Base-by-base conservation (phyloP, 441 rosid species). In the Euphorbia celastroides region DNA sequence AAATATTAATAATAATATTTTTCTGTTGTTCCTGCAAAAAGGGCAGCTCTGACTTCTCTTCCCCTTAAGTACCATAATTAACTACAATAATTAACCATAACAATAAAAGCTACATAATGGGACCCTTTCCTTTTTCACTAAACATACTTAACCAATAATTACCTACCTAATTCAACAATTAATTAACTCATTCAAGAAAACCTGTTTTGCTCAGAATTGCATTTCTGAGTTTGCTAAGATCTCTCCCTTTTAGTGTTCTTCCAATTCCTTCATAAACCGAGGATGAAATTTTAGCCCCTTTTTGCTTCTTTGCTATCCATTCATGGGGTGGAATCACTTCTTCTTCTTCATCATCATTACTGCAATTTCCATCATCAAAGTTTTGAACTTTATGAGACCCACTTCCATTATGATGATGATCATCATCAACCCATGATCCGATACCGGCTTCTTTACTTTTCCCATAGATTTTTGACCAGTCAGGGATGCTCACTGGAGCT, bases 161-260 rank as follows among this genome's bases (percentile, higher is more conserved):
- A 50, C 9, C 55, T 50, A 52, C 11, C 23, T 19, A 72, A 26
- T n/a, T 57, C 62, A 64, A 13, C 16, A 28, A 64, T 14, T 2
- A 48, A 46, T 54, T 34, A 19, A 51, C 56, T 42, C n/a, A n/a
- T n/a, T n/a, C 14, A 20, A 92, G 74, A 78, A 94, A 92, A 9
- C 99, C 98, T n/a, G 97, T 94, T 81, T 87, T 94, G 22, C 94
- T 77, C 75, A 92, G 72, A 68, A 94, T 82, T 36, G 93, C 94
- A 78, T 89, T 92, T 72, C 99, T 92, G 68, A 94, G 83, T 77
- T 84, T 83, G 77, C 97, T 94, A 28, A 94, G 97, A 77, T 94
- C 99, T 75, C 99, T 88, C 42, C 99, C 99, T 76, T 94, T 92
- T 64, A 94, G 93, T 19, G 96, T 94, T 79, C 98, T 89, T 60